A percentile compares a stretch with the other conserved stretches of the same genome.
Evolutionary conservation across 2,329 filamentous ascomycete species (phyloP).

Genomic region (Beauveria sp.): DNA sequence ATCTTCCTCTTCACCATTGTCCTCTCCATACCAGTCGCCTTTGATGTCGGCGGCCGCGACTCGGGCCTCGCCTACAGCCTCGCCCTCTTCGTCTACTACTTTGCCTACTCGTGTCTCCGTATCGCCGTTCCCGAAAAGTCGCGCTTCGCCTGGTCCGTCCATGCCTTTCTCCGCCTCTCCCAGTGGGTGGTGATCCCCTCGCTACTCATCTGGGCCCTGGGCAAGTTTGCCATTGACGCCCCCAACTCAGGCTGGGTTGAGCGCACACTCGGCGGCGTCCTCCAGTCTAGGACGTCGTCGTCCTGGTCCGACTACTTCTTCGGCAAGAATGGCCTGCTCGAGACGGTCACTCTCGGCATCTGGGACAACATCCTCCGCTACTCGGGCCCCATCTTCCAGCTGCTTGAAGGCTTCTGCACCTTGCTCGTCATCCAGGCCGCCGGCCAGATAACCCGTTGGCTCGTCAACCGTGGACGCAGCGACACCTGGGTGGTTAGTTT

Average conservation of each 20-base stretch:
- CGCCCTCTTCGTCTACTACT: constrained; percentile 81
- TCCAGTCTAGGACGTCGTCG: constrained; percentile 47
- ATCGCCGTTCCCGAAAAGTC: constrained; percentile 74
- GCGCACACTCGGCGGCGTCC: constrained; percentile 62
- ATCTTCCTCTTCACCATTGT: constrained; percentile 87
- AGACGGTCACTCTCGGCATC: constrained; percentile 69
- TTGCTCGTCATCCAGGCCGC: constrained; percentile 90
- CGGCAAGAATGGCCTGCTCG: constrained; percentile 74
- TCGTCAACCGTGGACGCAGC: constrained; percentile 86
- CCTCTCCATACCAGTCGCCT: constrained; percentile 91
- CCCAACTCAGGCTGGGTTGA: constrained; percentile 73
- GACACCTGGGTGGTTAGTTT: constrained; percentile 87
- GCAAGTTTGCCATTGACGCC: constrained; percentile 90
- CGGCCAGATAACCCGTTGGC: constrained; percentile 88
- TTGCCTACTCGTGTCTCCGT: constrained; percentile 74
- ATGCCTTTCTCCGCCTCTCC: constrained; percentile 61
- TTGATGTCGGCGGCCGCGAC: constrained; percentile 93
- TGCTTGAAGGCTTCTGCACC: constrained; percentile 94
- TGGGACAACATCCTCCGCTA: constrained; percentile 88
- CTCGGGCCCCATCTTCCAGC: constrained; percentile 88
- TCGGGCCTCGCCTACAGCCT: constrained; percentile 92
- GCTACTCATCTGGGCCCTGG: constrained; percentile 89
- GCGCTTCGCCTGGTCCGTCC: constrained; percentile 63
- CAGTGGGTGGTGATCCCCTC: constrained; percentile 84
- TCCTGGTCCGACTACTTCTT: constrained; percentile 79